Evolutionary conservation across 768 basidiomycete genomes (phyloP).

Genomic region (Suillus subluteus): DNA sequence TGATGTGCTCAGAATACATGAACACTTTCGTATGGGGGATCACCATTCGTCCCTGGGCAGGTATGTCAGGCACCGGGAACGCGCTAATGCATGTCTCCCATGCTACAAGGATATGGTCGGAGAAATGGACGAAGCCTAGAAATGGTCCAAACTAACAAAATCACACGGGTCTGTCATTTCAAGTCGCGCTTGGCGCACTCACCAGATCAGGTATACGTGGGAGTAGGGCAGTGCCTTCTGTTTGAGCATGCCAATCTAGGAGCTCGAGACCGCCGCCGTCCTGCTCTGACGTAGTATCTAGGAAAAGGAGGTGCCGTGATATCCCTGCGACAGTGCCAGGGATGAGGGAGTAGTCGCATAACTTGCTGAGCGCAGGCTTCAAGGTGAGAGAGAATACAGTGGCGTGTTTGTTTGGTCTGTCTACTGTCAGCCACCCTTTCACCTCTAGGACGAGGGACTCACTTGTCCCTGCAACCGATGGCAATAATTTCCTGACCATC

Average conservation of each 20-base stretch:
- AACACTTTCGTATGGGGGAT: conserved; percentile 30
- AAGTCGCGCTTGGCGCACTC: conserved; percentile 11
- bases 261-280: conserved; percentile 30
- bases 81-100: conserved; percentile 35
- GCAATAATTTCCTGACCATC: conserved; percentile 24
- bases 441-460: conserved; percentile 5
- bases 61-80: conserved; percentile 26
- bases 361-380: conserved; percentile 24
- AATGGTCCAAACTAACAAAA: conserved; percentile 25
- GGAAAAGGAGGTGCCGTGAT: conserved; percentile 26
- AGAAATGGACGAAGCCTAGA: conserved; percentile 30
- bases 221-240: conserved; percentile 29
- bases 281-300: conserved; percentile 25
- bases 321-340: conserved; percentile 28
- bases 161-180: background rate
- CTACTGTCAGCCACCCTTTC: background rate
- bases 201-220: conserved; percentile 26
- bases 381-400: conserved; percentile 24
- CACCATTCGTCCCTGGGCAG: conserved; percentile 23
- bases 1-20: conserved; percentile 29
- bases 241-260: conserved; percentile 30
- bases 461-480: conserved; percentile 21
- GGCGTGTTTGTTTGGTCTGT: conserved; percentile 21
- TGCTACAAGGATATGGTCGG: conserved; percentile 26
- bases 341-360: conserved; percentile 27